phyloP scores from a whole-genome alignment of 352 stramenopile species.

The Phytophthora ramorum region DNA sequence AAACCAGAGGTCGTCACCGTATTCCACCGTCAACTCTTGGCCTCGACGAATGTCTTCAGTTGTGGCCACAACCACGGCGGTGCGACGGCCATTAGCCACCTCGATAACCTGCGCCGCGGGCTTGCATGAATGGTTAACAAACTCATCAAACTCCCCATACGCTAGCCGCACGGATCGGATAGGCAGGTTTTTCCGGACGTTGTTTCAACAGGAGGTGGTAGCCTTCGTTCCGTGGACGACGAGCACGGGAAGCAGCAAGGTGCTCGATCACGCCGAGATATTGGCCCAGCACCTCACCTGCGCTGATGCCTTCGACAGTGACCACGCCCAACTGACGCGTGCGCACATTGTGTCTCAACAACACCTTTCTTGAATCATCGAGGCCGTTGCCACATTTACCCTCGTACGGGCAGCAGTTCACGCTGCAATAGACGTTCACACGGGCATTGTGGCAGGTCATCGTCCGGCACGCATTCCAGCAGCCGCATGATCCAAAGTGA shows the following conservation, averaged over 20 bases:
- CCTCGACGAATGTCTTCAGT: background rate
- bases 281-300: slow-evolving; percentile 7
- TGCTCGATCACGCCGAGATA: slow-evolving; percentile 15
- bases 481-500: slow-evolving; percentile 9
- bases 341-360: background rate
- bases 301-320: slow-evolving; percentile 1
- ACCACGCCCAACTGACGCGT: background rate
- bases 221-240: background rate
- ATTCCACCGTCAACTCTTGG: slow-evolving; percentile 16
- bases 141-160: slow-evolving; percentile 7
- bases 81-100: slow-evolving; percentile 12
- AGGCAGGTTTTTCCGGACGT: background rate
- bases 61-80: slow-evolving; percentile 5
- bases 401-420: slow-evolving; percentile 11
- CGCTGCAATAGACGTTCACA: slow-evolving; percentile 12
- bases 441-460: background rate
- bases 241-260: background rate
- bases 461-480: background rate
- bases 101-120: slow-evolving; percentile 7
- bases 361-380: background rate
- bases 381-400: slow-evolving; percentile 16
- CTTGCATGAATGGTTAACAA: slow-evolving; percentile 9
- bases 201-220: slow-evolving; percentile 5
- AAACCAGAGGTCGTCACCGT: slow-evolving; percentile 14
- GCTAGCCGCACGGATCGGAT: background rate